These are phyloP conservation scores for Fraxinus sp. DNA, from an alignment of 305 asterid species.

Conservation along the genomic window DNA sequence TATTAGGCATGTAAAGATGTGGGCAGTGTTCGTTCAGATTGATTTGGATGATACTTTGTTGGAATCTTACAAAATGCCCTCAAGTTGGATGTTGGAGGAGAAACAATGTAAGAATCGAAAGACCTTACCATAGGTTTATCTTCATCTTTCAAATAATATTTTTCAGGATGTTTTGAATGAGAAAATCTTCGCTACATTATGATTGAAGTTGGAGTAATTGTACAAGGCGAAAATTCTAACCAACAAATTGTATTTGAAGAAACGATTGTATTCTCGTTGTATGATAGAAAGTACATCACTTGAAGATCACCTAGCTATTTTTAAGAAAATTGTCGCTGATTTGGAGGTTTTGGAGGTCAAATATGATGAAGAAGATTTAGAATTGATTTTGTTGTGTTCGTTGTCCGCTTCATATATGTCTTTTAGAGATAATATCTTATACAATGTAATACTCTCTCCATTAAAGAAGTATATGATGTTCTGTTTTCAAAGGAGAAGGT, in stretches of 20 bases:
- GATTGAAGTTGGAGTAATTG: neutral
- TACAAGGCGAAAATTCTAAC: neutral
- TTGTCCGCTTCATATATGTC: neutral
- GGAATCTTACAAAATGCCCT: neutral
- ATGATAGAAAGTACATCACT: neutral
- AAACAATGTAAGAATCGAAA: neutral
- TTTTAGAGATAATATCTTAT: neutral
- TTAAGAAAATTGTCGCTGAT: neutral
- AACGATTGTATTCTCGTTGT: neutral
- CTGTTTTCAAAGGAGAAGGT: neutral
- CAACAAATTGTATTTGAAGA: neutral
- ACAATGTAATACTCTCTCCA: neutral
- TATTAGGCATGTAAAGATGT: neutral
- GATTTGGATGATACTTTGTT: neutral
- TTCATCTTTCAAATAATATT: neutral
- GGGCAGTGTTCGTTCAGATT: neutral
- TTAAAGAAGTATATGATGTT: neutral
- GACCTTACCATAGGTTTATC: neutral
- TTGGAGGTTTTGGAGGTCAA: neutral
- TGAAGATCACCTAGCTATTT: neutral
- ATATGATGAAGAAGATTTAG: neutral
- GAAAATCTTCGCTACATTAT: neutral
- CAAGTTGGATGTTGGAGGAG: neutral
- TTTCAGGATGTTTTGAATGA: neutral
- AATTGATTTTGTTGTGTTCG: neutral